Percentiles rank a stretch among this genome's conserved stretches.
Evolutionary conservation across 345 rosid species (phyloP).

Genomic region (Viola odorata): DNA sequence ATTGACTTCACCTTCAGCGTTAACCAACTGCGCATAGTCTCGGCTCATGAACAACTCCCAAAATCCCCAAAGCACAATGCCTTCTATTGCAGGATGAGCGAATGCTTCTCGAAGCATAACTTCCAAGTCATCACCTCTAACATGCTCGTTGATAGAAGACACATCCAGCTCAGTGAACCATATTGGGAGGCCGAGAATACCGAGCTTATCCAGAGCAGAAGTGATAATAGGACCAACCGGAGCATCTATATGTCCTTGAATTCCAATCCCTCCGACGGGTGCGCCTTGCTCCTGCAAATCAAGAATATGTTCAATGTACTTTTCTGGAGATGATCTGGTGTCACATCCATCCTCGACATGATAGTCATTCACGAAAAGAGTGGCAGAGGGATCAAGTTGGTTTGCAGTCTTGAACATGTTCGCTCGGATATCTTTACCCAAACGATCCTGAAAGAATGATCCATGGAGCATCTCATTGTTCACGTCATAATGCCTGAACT

Average conservation of each 20-base stretch:
- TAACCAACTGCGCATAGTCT: constrained; percentile 62
- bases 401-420: constrained; percentile 67
- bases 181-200: constrained; percentile 71
- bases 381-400: constrained; percentile 65
- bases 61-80: constrained; percentile 97
- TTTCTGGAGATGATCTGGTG: constrained; percentile 65
- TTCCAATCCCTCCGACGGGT: constrained; percentile 81
- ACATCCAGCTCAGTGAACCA: constrained; percentile 98
- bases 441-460: constrained; percentile 61
- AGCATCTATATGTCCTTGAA: constrained; percentile 85
- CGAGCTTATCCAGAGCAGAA: constrained; percentile 68
- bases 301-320: constrained; percentile 64
- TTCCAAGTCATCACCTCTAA: constrained; percentile 93
- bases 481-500: constrained; percentile 85
- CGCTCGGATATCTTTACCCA: constrained; percentile 59
- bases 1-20: constrained; percentile 87
- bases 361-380: constrained; percentile 80
- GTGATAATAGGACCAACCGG: constrained; percentile 73
- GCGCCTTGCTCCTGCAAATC: constrained; percentile 74
- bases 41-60: constrained; percentile 97
- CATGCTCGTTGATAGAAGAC: constrained; percentile 60
- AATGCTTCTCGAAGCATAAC: constrained; percentile 89
- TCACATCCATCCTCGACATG: constrained; percentile 87
- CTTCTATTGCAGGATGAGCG: constrained; percentile 92
- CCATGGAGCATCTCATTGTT: constrained; percentile 98